Conservation (phyloP, 352 stramenopile species). For the Phytophthora capsici region DNA sequence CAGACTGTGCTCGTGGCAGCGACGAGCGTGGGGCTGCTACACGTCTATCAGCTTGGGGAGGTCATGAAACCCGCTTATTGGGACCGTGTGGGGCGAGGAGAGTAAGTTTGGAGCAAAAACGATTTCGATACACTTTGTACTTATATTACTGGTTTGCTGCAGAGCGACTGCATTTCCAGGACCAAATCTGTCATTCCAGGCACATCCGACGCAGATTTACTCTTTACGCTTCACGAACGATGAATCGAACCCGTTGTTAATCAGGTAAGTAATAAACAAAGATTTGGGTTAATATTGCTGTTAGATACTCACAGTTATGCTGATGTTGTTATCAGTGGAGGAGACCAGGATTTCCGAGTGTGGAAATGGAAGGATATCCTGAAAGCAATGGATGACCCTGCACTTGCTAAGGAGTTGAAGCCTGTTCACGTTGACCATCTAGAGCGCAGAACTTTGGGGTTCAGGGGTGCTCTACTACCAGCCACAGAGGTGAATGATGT, state of each 20-base stretch:
- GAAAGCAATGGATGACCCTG: conserved; percentile 41
- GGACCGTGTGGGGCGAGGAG: conserved; percentile 47
- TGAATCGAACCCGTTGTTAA: conserved; percentile 52
- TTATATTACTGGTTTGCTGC: conserved; percentile 14
- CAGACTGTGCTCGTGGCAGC: conserved; percentile 63
- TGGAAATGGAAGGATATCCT: conserved; percentile 78
- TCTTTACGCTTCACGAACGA: conserved; percentile 73
- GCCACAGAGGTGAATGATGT: conserved; percentile 77
- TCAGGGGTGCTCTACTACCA: conserved; percentile 61
- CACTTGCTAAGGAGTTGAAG: conserved; percentile 23
- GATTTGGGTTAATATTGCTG: neutral
- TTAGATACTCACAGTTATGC: conserved; percentile 4
- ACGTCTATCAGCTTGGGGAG: conserved; percentile 58
- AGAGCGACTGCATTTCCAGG: conserved; percentile 52
- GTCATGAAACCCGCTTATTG: conserved; percentile 58
- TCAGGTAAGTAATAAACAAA: conserved; percentile 48
- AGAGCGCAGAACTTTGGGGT: conserved; percentile 61
- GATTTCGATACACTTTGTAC: conserved; percentile 1
- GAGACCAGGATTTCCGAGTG: conserved; percentile 80
- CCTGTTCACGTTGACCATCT: conserved; percentile 62
- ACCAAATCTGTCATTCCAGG: conserved; percentile 67
- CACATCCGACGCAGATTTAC: conserved; percentile 79
- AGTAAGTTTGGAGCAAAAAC: conserved; percentile 29
- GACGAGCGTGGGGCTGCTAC: conserved; percentile 66
- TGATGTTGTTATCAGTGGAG: conserved; percentile 43